These are phyloP conservation scores for Alloascoidea hylecoeti DNA, from an alignment of 805 yeast species.

Conservation along the genomic window DNA sequence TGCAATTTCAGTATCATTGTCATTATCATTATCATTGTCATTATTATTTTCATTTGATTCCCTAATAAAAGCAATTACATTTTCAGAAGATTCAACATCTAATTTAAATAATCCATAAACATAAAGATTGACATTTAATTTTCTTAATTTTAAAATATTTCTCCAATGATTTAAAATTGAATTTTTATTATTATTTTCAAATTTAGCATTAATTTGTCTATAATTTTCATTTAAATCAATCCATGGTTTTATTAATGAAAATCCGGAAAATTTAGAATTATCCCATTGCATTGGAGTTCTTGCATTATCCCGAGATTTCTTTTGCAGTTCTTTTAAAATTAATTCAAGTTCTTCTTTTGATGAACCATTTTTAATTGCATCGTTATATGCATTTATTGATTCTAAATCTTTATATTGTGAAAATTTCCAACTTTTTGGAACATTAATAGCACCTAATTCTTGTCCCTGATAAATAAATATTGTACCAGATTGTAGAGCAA, in stretches of 20 bases:
- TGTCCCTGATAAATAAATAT: constrained; percentile 47
- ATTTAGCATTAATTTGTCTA: constrained; percentile 30
- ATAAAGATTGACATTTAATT: constrained; percentile 27
- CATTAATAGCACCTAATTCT: constrained; percentile 41
- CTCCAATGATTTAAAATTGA: constrained; percentile 33
- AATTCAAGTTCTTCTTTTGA: constrained; percentile 3
- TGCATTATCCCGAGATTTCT: constrained; percentile 32
- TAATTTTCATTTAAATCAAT: constrained; percentile 35
- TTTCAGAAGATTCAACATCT: constrained; percentile 26
- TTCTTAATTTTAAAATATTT: constrained; percentile 27
- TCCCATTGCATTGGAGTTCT: constrained; percentile 48
- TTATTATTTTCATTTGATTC: too few species aligned
- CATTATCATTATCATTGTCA: too few species aligned
- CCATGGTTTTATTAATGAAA: constrained; percentile 37
- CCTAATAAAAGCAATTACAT: constrained; percentile 28
- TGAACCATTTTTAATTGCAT: constrained; percentile 12
- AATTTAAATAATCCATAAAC: constrained; percentile 31
- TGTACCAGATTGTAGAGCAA: constrained; percentile 36
- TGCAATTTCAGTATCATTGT: too few species aligned
- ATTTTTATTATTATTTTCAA: constrained; percentile 28
- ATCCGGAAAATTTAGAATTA: constrained; percentile 27
- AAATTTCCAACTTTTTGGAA: constrained; percentile 29
- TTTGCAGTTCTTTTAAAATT: constrained; percentile 12
- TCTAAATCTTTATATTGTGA: constrained; percentile 37
- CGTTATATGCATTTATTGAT: constrained; percentile 25